Evolutionary conservation across 2,329 filamentous ascomycete genomes (phyloP), one percentile per base, ranked within the genome.

Genomic region (Aureobasidium pullulans): DNA sequence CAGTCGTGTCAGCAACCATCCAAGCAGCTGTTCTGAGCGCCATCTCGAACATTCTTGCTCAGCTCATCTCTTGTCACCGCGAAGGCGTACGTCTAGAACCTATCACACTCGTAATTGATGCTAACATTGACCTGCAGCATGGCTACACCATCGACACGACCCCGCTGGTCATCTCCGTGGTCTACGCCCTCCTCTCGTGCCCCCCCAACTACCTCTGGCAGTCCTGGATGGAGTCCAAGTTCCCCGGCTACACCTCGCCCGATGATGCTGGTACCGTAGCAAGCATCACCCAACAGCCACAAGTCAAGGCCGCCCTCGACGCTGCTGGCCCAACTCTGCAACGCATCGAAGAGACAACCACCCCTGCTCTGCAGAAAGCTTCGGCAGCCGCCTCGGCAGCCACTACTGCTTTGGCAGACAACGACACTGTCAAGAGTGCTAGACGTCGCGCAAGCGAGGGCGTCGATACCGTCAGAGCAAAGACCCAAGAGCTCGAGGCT

Each of bases 181-280:
- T 90, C 57, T 96, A 87, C 76, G 83, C 86, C 64, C 69, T 89
- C 36, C 69, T 96, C 61, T 86, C 81, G 72, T 87, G 86, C 42
- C 90, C 91, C 2, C 88, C 88, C 46, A 96, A 96, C 74, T 89
- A 90, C 69, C 70, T 89, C 66, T 96, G 90, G 91, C 91, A 96
- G 78, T 81, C 84, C 42, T 89, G 82, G 69, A 80, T 96, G 56
- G 91, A 96, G 73, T 76, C 81, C 6, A 74, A 78, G 3, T 95
- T 90, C 68, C 91, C 91, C 0, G 86, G 87, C 0, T 81, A 83
- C 65, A 79, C 80, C 54, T 61, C 62, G 66, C 13, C 59, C 67
- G 19, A 59, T 62, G 9, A 56, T 61, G 11, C 62, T 28, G 56
- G 54, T 7, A 61, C 59, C 36, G 52, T 46, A 10, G 23, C 36